Evolutionary conservation across 75 land plant species (phyloP), one percentile per base, ranked within the genome.

Genomic region (Selaginella tamariscina): DNA sequence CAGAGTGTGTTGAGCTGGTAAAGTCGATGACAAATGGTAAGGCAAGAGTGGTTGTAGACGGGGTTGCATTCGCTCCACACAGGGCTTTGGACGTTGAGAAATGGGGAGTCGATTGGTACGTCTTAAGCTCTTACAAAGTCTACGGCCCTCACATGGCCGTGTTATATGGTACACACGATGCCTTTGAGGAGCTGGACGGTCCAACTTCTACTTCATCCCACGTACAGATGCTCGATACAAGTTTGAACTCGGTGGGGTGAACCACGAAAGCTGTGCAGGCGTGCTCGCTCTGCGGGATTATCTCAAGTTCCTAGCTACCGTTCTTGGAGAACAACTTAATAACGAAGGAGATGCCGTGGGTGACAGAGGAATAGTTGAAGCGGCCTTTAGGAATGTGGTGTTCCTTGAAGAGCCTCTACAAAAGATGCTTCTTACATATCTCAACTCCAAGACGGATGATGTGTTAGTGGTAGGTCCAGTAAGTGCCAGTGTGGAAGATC

Each of bases 101-200:
- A 39, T 72, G 69, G 69, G 59, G 73, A 27, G 70, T 72, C 1
- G 73, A 72, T 54, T 72, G 69, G 73, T 72, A 72, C 32, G 69
- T 54, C 1, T 66, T 55, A 30, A 65, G 59, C 29, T 49, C 69
- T 23, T 72, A 72, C 22, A 72, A 55, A 66, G 71, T 54, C 15
- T 72, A 66, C 54, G 73, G 73, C n/a, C 73, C 73, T 65, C 69
- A 72, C 33, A 72, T 72, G 59, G 55, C 31, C 49, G 56, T 64
- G 33, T 31, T 72, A 21, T 72, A 49, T 27, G 59, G 73, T 0
- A 65, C 73, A 13, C 28, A 30, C 54, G 59, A 65, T 18, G 73
- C 69, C 22, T 67, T 72, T 29, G 55, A 65, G 27, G 73, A 72
- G 56, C 49, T 27, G 56, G 49, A 33, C 33, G 44, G 31, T 57